Evolutionary conservation across 495 filamentous ascomycete species (phyloP).

Genomic region (Cercophora scortea): DNA sequence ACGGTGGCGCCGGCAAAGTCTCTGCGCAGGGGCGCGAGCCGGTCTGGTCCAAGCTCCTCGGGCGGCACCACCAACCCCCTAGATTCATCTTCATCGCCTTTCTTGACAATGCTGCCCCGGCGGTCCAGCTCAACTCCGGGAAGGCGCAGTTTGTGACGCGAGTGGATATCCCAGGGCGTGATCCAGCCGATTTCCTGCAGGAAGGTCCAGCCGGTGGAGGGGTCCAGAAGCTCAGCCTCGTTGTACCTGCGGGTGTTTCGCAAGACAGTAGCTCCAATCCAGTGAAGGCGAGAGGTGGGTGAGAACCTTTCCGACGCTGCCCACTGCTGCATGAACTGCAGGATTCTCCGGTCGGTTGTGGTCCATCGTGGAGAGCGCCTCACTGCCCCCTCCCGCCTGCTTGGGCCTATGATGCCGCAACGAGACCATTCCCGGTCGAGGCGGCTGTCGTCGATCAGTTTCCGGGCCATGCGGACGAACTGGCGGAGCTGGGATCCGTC

Average conservation of each 20-base stretch:
- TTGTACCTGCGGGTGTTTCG: constrained; percentile 64
- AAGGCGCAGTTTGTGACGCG: constrained; percentile 54
- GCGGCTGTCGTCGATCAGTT: no score
- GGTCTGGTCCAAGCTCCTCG: constrained; percentile 23
- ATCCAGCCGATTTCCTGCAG: constrained; percentile 82
- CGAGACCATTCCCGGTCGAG: constrained; percentile 46
- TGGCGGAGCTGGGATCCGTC: no score
- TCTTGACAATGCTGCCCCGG: constrained; percentile 21
- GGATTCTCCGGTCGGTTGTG: constrained; percentile 46
- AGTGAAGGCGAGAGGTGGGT: constrained; percentile 39
- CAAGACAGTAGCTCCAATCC: constrained; percentile 63
- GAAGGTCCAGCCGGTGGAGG: constrained; percentile 55
- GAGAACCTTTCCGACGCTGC: constrained; percentile 46
- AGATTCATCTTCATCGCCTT: constrained; percentile 15
- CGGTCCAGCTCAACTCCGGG: constrained; percentile 41
- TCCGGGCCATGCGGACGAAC: no score
- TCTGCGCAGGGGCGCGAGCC: constrained; percentile 53
- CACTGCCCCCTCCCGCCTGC: constrained; percentile 15
- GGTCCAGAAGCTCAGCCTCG: constrained; percentile 43
- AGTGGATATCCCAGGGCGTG: constrained; percentile 69
- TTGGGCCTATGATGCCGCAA: constrained; percentile 42
- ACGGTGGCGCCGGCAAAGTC: constrained; percentile 65
- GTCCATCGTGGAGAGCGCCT: constrained; percentile 27
- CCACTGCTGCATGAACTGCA: constrained; percentile 68
- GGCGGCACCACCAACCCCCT: constrained; percentile 6